Percentiles rank a stretch among this genome's conserved stretches.
phyloP scores from a whole-genome alignment of 1,284 basidiomycete genomes.

The Cryptococcus amylolentus region DNA sequence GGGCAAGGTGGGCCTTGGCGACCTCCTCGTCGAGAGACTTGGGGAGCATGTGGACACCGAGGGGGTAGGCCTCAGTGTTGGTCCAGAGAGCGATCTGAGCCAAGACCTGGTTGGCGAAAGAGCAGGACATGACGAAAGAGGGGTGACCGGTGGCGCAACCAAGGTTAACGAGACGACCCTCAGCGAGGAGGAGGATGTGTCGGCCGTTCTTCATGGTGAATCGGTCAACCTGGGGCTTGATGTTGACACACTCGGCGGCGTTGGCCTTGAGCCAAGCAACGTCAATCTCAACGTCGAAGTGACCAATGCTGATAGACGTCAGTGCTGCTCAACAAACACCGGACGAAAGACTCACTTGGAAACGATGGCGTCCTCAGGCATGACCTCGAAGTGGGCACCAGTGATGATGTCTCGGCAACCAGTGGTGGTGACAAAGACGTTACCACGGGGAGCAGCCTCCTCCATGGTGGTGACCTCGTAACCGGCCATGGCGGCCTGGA shows the following conservation, averaged over 20 bases:
- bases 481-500: constrained; percentile 99
- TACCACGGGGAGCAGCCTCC: constrained; percentile 80
- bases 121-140: constrained; percentile 93
- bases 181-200: constrained; percentile 95
- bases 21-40: constrained; percentile 99
- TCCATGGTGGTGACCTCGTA: constrained; percentile 99
- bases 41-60: constrained; percentile 94
- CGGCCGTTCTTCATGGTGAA: constrained; percentile 87
- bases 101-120: constrained; percentile 97
- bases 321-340: not conserved
- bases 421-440: constrained; percentile 97
- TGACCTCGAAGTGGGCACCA: constrained; percentile 83
- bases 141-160: constrained; percentile 89
- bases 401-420: constrained; percentile 99
- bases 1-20: constrained; percentile 86
- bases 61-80: constrained; percentile 71
- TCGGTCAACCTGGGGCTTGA: constrained; percentile 99
- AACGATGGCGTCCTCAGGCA: constrained; percentile 99
- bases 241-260: constrained; percentile 77
- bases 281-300: constrained; percentile 99
- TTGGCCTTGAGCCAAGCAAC: constrained; percentile 98
- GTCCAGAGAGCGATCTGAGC: constrained; percentile 99
- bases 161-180: constrained; percentile 98
- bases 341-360: constrained; percentile 67
- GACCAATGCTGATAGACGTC: constrained; percentile 68